These are phyloP conservation scores for Russula emetica DNA, from an alignment of 768 basidiomycete species.

Conservation along the genomic window DNA sequence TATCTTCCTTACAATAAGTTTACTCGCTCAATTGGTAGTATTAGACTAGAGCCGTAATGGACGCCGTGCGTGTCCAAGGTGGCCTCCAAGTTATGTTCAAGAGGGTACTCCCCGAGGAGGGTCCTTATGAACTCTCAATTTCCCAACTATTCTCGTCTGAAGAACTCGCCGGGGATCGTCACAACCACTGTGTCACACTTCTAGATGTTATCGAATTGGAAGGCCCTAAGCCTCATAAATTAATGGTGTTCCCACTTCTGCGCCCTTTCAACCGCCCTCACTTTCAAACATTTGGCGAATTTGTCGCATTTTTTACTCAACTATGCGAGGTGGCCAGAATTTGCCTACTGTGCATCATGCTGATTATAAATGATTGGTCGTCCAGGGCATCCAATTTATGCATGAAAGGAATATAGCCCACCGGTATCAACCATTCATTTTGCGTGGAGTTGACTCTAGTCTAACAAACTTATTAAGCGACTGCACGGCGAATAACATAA, in stretches of 20 bases:
- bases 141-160: slow-evolving; percentile 18
- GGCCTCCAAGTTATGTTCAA: slow-evolving; percentile 21
- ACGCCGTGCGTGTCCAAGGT: slow-evolving; percentile 13
- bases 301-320: slow-evolving; percentile 35
- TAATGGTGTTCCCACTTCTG: slow-evolving; percentile 38
- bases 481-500: slow-evolving; percentile 29
- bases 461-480: slow-evolving; percentile 8
- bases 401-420: slow-evolving; percentile 31
- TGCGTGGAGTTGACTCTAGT: neutral
- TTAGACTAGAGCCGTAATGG: slow-evolving; percentile 23
- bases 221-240: slow-evolving; percentile 5
- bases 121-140: slow-evolving; percentile 18
- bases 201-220: slow-evolving; percentile 29
- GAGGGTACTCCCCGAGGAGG: slow-evolving; percentile 7
- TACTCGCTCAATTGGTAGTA: neutral
- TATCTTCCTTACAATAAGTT: neutral
- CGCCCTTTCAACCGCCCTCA: slow-evolving; percentile 31
- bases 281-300: slow-evolving; percentile 38
- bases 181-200: slow-evolving; percentile 32
- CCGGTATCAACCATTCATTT: slow-evolving; percentile 30
- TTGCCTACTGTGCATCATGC: neutral
- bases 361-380: neutral
- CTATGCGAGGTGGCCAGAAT: slow-evolving; percentile 35
- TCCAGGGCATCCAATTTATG: slow-evolving; percentile 31
- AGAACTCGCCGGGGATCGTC: slow-evolving; percentile 29